These are phyloP conservation scores for Phytophthora chlamydospora DNA, from an alignment of 352 stramenopile species.

Conservation along the genomic window DNA sequence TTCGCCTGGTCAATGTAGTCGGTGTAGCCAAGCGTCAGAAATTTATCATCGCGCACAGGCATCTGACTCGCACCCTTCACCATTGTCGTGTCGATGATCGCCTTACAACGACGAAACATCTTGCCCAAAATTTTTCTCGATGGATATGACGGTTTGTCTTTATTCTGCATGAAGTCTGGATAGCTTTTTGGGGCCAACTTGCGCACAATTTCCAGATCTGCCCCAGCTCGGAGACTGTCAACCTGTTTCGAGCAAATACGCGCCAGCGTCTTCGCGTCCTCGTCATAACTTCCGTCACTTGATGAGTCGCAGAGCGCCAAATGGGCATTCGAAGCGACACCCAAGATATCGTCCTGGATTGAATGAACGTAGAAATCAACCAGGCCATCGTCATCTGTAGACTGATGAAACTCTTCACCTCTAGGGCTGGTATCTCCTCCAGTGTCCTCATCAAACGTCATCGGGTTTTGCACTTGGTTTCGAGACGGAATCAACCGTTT, in stretches of 20 bases:
- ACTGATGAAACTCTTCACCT: conserved; percentile 32
- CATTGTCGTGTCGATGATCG: conserved; percentile 53
- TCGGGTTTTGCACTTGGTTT: conserved; percentile 49
- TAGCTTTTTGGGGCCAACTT: conserved; percentile 59
- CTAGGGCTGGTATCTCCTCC: conserved; percentile 19
- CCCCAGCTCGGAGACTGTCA: conserved; percentile 64
- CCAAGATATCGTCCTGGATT: conserved; percentile 76
- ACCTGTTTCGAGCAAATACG: conserved; percentile 77
- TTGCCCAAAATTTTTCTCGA: conserved; percentile 78
- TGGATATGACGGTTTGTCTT: conserved; percentile 63
- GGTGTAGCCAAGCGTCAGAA: conserved; percentile 59
- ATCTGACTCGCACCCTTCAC: conserved; percentile 42
- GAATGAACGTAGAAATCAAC: conserved; percentile 80
- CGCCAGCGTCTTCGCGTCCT: conserved; percentile 57
- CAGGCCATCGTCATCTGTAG: conserved; percentile 51
- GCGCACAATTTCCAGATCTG: conserved; percentile 62
- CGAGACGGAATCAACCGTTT: conserved; percentile 61
- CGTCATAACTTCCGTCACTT: conserved; percentile 51
- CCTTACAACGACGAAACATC: conserved; percentile 72
- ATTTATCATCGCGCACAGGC: conserved; percentile 53
- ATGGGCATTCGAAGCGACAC: conserved; percentile 80
- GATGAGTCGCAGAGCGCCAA: conserved; percentile 66
- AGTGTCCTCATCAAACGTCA: conserved; percentile 47
- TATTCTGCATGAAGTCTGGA: conserved; percentile 85
- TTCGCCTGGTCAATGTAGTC: conserved; percentile 44